phyloP scores from a whole-genome alignment of 2,329 filamentous ascomycete genomes.

The Mycogone perniciosa region DNA sequence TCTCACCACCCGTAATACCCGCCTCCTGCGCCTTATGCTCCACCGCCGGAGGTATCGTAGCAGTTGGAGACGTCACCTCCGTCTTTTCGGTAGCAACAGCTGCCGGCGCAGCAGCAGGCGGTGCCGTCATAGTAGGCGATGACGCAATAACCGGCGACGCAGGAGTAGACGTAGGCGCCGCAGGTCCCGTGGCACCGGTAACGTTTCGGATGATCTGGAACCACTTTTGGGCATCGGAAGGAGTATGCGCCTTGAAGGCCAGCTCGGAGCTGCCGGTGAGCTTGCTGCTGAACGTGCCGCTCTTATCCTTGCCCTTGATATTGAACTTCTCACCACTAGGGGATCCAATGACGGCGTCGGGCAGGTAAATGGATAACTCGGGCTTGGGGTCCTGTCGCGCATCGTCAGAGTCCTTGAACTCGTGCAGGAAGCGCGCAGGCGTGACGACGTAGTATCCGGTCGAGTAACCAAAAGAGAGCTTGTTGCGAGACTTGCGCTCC shows the following conservation, averaged over 20 bases:
- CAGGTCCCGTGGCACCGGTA: constrained; percentile 44
- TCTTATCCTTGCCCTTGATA: constrained; percentile 89
- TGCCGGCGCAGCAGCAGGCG: constrained; percentile 3
- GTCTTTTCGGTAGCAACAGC: constrained; percentile 10
- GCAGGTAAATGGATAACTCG: constrained; percentile 84
- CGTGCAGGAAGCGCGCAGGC: constrained; percentile 81
- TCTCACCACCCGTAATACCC: constrained; percentile 34
- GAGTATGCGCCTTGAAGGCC: constrained; percentile 78
- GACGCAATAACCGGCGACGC: constrained; percentile 1
- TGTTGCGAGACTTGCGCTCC: constrained; percentile 84
- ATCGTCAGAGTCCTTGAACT: constrained; percentile 89
- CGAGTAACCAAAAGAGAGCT: constrained; percentile 69
- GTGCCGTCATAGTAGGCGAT: constrained; percentile 2
- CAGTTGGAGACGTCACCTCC: constrained; percentile 15
- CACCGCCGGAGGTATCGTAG: constrained; percentile 3
- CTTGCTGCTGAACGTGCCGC: constrained; percentile 72
- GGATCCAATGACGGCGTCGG: constrained; percentile 73
- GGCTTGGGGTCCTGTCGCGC: constrained; percentile 66
- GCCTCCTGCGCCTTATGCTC: constrained; percentile 35
- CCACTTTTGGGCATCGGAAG: constrained; percentile 79
- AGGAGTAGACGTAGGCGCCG: constrained; percentile 23
- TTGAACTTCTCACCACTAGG: constrained; percentile 79
- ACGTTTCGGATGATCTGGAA: constrained; percentile 63
- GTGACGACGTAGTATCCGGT: constrained; percentile 87
- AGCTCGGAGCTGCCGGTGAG: constrained; percentile 75